Conservation (phyloP, 2,329 filamentous ascomycete species). For the Coniochaeta sp. region DNA sequence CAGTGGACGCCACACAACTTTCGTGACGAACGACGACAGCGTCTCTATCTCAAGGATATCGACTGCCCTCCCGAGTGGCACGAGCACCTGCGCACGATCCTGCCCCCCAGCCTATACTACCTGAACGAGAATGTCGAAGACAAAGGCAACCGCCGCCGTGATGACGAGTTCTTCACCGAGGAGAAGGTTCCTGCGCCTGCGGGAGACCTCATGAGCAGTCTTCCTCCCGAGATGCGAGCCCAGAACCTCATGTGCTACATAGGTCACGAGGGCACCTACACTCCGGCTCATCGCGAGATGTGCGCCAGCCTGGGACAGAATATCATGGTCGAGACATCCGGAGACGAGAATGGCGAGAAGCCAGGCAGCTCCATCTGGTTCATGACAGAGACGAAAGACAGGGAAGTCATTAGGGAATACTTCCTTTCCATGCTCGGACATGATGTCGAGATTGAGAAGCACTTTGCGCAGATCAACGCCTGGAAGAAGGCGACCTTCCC, state of each 20-base stretch:
- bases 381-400: conserved; percentile 94
- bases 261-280: conserved; percentile 95
- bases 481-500: conserved; percentile 94
- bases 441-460: conserved; percentile 93
- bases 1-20: conserved; percentile 74
- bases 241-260: conserved; percentile 98
- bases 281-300: conserved; percentile 94
- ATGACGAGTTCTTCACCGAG: conserved; percentile 33
- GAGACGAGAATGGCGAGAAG: conserved; percentile 64
- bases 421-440: conserved; percentile 90
- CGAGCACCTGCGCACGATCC: conserved; percentile 65
- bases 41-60: conserved; percentile 94
- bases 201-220: conserved; percentile 90
- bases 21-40: conserved; percentile 70
- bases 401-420: conserved; percentile 84
- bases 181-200: conserved; percentile 57
- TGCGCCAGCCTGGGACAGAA: conserved; percentile 94
- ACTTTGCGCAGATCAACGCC: conserved; percentile 91
- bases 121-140: conserved; percentile 69
- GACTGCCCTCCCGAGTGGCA: conserved; percentile 88
- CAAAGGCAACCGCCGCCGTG: conserved; percentile 18
- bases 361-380: conserved; percentile 95
- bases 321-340: conserved; percentile 92
- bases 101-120: conserved; percentile 82
- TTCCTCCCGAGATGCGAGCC: conserved; percentile 80